These are phyloP conservation scores for Periglandula ipomoeae DNA, from an alignment of 2,329 filamentous ascomycete genomes.

Conservation along the genomic window DNA sequence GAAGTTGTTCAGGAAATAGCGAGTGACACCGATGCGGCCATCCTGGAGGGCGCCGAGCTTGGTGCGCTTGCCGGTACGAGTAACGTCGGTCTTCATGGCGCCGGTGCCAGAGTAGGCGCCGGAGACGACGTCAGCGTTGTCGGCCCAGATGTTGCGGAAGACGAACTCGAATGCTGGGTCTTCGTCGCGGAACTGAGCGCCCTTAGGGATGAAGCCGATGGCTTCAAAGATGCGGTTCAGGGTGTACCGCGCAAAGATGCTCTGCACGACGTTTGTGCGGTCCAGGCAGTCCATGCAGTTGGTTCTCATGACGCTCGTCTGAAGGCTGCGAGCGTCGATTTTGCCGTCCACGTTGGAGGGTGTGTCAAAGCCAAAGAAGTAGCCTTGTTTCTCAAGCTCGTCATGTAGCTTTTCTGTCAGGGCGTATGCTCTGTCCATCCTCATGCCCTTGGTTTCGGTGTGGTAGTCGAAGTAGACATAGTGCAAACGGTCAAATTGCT, in stretches of 20 bases:
- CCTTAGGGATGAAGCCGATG: slow-evolving; percentile 65
- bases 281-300: slow-evolving; percentile 99
- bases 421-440: slow-evolving; percentile 84
- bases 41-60: slow-evolving; percentile 79
- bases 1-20: slow-evolving; percentile 93
- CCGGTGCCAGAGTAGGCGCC: slow-evolving; percentile 91
- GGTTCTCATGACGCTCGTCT: slow-evolving; percentile 86
- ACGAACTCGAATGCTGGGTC: slow-evolving; percentile 77
- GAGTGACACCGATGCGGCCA: slow-evolving; percentile 75
- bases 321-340: slow-evolving; percentile 70
- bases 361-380: slow-evolving; percentile 87
- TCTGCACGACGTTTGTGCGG: slow-evolving; percentile 95
- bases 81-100: slow-evolving; percentile 96
- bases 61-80: slow-evolving; percentile 83
- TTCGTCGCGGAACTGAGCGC: slow-evolving; percentile 66
- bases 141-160: slow-evolving; percentile 97
- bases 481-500: slow-evolving; percentile 75
- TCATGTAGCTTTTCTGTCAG: slow-evolving; percentile 75
- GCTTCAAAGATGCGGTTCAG: slow-evolving; percentile 85
- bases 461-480: slow-evolving; percentile 99
- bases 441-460: slow-evolving; percentile 89
- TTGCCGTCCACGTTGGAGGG: slow-evolving; percentile 60
- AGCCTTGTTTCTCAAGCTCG: slow-evolving; percentile 69
- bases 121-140: slow-evolving; percentile 94
- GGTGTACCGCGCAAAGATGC: slow-evolving; percentile 86